phyloP scores from a whole-genome alignment of 2,329 filamentous ascomycete genomes.

The Pleoardoris graminearum region DNA sequence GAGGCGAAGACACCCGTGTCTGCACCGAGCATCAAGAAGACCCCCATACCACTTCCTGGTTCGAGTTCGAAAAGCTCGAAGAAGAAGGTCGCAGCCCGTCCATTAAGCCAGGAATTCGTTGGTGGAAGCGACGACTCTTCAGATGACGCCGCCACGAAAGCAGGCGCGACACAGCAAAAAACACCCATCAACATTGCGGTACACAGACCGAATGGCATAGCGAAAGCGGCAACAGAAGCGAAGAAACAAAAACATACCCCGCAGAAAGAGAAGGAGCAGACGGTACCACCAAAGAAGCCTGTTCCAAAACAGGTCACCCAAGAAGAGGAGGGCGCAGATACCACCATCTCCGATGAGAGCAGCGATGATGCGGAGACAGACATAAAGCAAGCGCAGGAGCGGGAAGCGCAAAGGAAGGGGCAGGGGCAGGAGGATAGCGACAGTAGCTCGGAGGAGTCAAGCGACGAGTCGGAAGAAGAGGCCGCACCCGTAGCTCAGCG shows the following conservation, averaged over 20 bases:
- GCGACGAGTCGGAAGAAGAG: conserved; percentile 45
- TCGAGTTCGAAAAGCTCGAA: conserved; percentile 15
- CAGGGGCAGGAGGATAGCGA: conserved; percentile 16
- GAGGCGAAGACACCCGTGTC: conserved; percentile 38
- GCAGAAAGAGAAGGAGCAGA: conserved; percentile 14
- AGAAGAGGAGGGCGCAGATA: conserved; percentile 26
- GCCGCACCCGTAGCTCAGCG: conserved; percentile 24
- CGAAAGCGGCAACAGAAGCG: conserved; percentile 22
- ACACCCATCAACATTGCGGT: conserved; percentile 35
- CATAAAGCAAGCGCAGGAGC: conserved; percentile 20
- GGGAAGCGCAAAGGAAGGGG: conserved; percentile 19
- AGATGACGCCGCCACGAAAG: conserved; percentile 21
- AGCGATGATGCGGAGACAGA: conserved; percentile 26
- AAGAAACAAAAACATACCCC: conserved; percentile 12
- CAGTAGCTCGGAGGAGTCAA: conserved; percentile 36
- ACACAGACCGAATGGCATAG: conserved; percentile 33
- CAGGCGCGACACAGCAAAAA: conserved; percentile 22
- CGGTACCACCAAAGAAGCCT: conserved; percentile 16
- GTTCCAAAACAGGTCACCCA: conserved; percentile 29
- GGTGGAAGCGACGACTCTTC: conserved; percentile 39
- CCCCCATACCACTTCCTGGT: conserved; percentile 37
- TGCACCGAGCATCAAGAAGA: conserved; percentile 30
- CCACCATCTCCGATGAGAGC: conserved; percentile 32
- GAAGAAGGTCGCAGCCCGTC: conserved; percentile 15
- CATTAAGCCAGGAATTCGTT: conserved; percentile 44